Evolutionary conservation across 2,329 filamentous ascomycete genomes (phyloP).

Genomic region (Calonectria naviculata): DNA sequence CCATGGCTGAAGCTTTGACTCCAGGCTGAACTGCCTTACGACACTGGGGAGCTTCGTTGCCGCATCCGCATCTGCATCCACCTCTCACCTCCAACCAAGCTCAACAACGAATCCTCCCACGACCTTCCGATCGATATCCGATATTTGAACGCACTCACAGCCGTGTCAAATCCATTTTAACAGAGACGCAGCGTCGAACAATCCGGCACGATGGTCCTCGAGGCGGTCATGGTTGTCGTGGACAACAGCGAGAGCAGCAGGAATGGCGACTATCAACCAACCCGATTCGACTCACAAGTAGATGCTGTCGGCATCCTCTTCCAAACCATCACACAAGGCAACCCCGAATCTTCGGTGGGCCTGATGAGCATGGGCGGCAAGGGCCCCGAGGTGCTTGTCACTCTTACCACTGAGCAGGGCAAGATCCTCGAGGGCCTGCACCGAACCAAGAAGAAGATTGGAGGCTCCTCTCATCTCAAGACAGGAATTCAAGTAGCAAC

Average conservation of each 20-base stretch:
- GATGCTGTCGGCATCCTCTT: slow-evolving; percentile 97
- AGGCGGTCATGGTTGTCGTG: slow-evolving; percentile 99
- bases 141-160: slow-evolving; percentile 7
- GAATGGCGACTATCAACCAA: slow-evolving; percentile 93
- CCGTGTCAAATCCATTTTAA: slow-evolving; percentile 3
- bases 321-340: slow-evolving; percentile 92
- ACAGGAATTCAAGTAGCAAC: slow-evolving; percentile 96
- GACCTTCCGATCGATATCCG: slow-evolving; percentile 3
- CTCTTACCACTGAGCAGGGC: slow-evolving; percentile 94
- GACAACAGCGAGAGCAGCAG: slow-evolving; percentile 99
- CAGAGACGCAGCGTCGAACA: slow-evolving; percentile 24
- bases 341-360: slow-evolving; percentile 96
- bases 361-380: slow-evolving; percentile 99
- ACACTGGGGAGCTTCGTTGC: slow-evolving; percentile 42
- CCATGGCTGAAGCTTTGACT: slow-evolving; percentile 31
- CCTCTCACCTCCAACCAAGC: slow-evolving; percentile 41
- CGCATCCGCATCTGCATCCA: slow-evolving; percentile 29
- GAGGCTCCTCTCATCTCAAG: slow-evolving; percentile 86
- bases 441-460: slow-evolving; percentile 90
- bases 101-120: slow-evolving; percentile 25
- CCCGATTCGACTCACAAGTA: slow-evolving; percentile 94
- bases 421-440: slow-evolving; percentile 94
- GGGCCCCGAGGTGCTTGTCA: slow-evolving; percentile 96
- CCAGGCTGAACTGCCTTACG: slow-evolving; percentile 62
- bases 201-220: slow-evolving; percentile 87